Conservation (phyloP, 2,329 filamentous ascomycete species). For the Xylariaceae sp. region DNA sequence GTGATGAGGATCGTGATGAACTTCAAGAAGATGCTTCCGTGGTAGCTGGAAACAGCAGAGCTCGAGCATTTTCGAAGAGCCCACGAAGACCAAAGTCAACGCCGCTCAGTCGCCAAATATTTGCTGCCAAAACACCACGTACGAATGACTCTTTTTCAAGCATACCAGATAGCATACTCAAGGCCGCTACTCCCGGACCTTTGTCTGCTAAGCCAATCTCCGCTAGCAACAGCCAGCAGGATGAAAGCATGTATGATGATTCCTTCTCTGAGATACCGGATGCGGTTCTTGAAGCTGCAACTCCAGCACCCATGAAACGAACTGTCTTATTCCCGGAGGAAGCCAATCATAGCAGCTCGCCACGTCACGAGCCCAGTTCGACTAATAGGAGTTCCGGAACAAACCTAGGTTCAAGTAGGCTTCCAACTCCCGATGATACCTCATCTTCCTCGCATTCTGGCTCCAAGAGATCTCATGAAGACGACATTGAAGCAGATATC, state of each 20-base stretch:
- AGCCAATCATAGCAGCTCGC: constrained; percentile 7
- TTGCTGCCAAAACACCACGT: constrained; percentile 27
- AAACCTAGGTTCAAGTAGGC: constrained; percentile 33
- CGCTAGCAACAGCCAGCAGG: constrained; percentile 19
- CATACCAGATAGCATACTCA: constrained; percentile 29
- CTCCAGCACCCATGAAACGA: constrained; percentile 31
- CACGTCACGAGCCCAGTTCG: constrained; percentile 17
- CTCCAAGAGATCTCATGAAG: constrained; percentile 23
- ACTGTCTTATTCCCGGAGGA: constrained; percentile 1
- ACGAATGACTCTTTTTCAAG: constrained; percentile 32
- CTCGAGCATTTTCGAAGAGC: constrained; percentile 24
- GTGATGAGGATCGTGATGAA: constrained; percentile 6
- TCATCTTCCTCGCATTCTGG: constrained; percentile 33
- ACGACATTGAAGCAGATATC: constrained; percentile 11
- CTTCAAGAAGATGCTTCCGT: constrained; percentile 4
- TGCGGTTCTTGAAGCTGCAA: constrained; percentile 45
- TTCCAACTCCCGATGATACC: constrained; percentile 51
- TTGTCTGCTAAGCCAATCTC: constrained; percentile 16
- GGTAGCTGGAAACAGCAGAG: constrained; percentile 5
- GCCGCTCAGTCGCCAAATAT: constrained; percentile 31
- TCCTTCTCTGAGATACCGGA: constrained; percentile 56
- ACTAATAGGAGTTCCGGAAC: constrained; percentile 32
- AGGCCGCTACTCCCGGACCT: constrained; percentile 27
- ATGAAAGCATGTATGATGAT: constrained; percentile 43
- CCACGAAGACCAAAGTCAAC: constrained; percentile 30